Conservation (phyloP, 2,329 filamentous ascomycete genomes). For the Penicillium sp. region DNA sequence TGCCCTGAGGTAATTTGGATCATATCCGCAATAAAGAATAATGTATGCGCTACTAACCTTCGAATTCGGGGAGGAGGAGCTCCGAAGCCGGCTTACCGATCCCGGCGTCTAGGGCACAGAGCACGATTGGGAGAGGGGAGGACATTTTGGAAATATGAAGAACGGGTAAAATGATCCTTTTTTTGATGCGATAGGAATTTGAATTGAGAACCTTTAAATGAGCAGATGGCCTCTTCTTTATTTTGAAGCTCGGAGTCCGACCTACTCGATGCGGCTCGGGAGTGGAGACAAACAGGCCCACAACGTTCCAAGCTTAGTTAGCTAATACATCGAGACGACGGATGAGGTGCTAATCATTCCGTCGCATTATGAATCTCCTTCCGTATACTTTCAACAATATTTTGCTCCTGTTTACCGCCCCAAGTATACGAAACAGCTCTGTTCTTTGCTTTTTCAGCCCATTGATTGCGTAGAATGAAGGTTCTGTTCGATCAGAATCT, state of each 20-base stretch:
- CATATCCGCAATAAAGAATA: neutral
- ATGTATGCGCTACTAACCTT: slow-evolving; percentile 11
- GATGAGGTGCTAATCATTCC: neutral
- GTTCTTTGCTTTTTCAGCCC: slow-evolving; percentile 11
- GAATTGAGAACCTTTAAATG: neutral
- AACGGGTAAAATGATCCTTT: rapidly evolving
- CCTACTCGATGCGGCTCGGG: slow-evolving; percentile 1
- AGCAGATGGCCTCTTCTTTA: neutral
- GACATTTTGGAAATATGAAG: slow-evolving; percentile 4
- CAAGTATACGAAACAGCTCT: slow-evolving; percentile 14
- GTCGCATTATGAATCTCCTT: neutral
- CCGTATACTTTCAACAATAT: slow-evolving; percentile 8
- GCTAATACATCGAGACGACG: too few species aligned
- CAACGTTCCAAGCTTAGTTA: neutral
- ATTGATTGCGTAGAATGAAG: slow-evolving; percentile 12
- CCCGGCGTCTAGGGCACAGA: slow-evolving; percentile 13
- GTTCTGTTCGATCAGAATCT: slow-evolving; percentile 7
- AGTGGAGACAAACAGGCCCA: neutral
- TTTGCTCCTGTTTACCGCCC: slow-evolving; percentile 17
- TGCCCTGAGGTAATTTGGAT: too few species aligned
- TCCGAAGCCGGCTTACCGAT: slow-evolving; percentile 15
- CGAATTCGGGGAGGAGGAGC: slow-evolving; percentile 14
- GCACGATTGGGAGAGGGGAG: slow-evolving; percentile 10
- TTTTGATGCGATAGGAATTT: neutral
- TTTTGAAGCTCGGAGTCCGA: slow-evolving; percentile 1